phyloP scores from a whole-genome alignment of 2,329 filamentous ascomycete species.

The Colletotrichum shisoi region DNA sequence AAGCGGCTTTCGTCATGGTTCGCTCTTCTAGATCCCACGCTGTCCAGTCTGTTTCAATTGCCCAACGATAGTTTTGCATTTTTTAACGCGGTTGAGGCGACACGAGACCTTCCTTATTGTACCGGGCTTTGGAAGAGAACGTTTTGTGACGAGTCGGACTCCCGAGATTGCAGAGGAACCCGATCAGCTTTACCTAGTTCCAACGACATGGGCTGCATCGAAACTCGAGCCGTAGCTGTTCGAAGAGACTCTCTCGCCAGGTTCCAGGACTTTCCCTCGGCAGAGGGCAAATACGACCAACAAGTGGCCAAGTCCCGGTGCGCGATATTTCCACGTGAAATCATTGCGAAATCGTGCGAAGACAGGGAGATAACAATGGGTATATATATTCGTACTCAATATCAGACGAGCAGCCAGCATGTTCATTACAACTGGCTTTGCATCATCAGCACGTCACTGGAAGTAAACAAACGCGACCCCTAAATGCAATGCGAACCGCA shows the following conservation, averaged over 20 bases:
- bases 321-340: background rate
- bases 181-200: background rate
- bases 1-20: no score
- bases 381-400: conserved; percentile 15
- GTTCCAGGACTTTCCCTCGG: no score
- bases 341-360: background rate
- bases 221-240: no score
- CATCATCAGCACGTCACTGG: no score
- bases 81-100: no score
- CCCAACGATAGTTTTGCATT: no score
- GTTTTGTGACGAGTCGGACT: background rate
- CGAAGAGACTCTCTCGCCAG: no score
- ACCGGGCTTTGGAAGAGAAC: background rate
- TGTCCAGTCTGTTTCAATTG: background rate
- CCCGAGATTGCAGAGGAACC: no score
- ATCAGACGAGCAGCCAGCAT: background rate
- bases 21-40: no score
- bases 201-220: background rate
- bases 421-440: no score
- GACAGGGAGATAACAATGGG: conserved; percentile 4
- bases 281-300: no score
- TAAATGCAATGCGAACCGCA: background rate
- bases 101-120: background rate
- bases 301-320: background rate
- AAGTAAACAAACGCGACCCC: no score